Base-by-base conservation (phyloP, 371 early-diverging fungal genomes). In the Mucor saturninus region DNA sequence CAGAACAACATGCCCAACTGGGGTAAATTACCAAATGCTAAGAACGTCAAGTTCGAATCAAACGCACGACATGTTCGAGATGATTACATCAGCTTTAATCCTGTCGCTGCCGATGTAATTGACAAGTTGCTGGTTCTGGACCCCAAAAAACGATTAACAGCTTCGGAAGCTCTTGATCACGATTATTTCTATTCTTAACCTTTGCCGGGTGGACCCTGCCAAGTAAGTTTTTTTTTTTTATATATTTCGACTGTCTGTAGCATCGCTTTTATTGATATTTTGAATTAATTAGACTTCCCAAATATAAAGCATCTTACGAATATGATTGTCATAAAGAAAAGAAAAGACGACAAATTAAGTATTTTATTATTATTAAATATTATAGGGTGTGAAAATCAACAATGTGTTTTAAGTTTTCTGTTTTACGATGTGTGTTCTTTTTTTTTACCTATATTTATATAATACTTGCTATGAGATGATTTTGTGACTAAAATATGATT, bases 151-250 rank as follows among this genome's bases (percentile, higher is more conserved):
- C 75, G 98, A 28, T 69, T 92, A n/a, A 89, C 90, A 1, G 95
- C 95, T 2, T 68, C 79, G 28, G 76, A 87, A 6, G 95, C 93
- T 5, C 76, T 96, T 26, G 84, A 86, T 4, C 95, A 96, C 63
- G 85, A 86, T 54, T 89, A 85, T 40, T 87, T 89, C 46, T 87
- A 83, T 61, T 76, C 77, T 2, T 75, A 76, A 28, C 89, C 87
- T 29, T 54, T 83, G 39, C 87, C 87, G 7, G 85, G 21, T 86
- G 6, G 82, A 82, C n/a, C 86, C 84, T 30, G 62, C 76, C 64
- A 75, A 74, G 86, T 88, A 76, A 74, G 81, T 73, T 45, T 39
- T 7, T 5, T 7, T 31, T 21, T 21, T 21, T 21, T 21, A 0
- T 21, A 21, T 14, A 28, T 31, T 15, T 37, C 26, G 14, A 13